Conservation (phyloP, 1,139 yeast species). For the Scheffersomyces insectosa region DNA sequence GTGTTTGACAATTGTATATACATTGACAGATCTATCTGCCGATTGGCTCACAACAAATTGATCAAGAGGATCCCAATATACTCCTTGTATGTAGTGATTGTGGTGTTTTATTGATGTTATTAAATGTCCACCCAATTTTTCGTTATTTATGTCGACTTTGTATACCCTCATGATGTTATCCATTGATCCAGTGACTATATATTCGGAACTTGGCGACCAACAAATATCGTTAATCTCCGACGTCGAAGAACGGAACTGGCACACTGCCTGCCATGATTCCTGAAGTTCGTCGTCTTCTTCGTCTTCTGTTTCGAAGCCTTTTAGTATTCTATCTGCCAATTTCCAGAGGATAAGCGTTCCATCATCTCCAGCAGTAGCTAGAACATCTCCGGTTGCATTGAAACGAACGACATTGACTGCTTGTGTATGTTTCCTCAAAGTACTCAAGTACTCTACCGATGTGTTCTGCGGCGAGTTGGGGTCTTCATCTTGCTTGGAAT, state of each 20-base stretch:
- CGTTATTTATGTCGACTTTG: conserved; percentile 28
- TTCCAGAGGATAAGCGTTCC: conserved; percentile 86
- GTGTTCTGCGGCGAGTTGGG: conserved; percentile 2
- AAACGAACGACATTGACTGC: conserved; percentile 92
- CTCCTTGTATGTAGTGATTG: conserved; percentile 90
- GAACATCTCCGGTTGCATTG: conserved; percentile 59
- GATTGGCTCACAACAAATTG: conserved; percentile 82
- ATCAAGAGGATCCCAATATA: conserved; percentile 88
- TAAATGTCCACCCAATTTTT: conserved; percentile 50
- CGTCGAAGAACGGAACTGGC: conserved; percentile 57
- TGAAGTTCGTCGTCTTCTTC: conserved; percentile 50
- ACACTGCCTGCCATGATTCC: conserved; percentile 71
- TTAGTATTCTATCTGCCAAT: conserved; percentile 50
- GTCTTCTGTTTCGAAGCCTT: conserved; percentile 58
- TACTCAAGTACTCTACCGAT: conserved; percentile 67
- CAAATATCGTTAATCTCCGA: conserved; percentile 86
- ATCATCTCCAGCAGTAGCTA: conserved; percentile 95
- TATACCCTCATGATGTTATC: conserved; percentile 80
- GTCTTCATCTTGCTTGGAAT: conserved; percentile 1
- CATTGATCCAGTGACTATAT: conserved; percentile 86
- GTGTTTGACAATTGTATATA: conserved; percentile 37
- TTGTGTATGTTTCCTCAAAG: conserved; percentile 85
- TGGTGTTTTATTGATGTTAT: conserved; percentile 71
- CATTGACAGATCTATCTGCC: conserved; percentile 80
- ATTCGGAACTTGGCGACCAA: conserved; percentile 85